Percentiles rank a stretch among this genome's conserved stretches.
Conservation (phyloP, 1,284 basidiomycete genomes). For the Pseudozyma pruni region DNA sequence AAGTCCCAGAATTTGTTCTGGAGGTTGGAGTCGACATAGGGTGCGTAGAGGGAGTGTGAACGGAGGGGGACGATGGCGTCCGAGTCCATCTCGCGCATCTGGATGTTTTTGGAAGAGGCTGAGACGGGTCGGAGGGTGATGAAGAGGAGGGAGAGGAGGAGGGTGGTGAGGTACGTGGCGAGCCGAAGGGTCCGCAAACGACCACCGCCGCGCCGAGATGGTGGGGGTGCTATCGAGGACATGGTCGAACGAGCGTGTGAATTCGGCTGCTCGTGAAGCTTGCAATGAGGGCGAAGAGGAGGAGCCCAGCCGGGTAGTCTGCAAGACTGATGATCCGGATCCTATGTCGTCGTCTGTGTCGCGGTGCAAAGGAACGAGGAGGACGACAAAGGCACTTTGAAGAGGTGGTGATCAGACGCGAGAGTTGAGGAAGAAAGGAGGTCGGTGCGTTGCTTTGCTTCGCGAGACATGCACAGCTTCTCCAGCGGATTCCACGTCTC, state of each 20-base stretch:
- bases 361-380: not conserved
- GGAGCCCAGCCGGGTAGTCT: too few species aligned
- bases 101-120: constrained; percentile 44
- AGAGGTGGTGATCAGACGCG: not conserved
- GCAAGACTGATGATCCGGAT: not conserved
- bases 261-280: too few species aligned
- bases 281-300: too few species aligned
- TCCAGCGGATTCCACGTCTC: too few species aligned
- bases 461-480: not conserved
- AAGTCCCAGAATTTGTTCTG: constrained; percentile 67
- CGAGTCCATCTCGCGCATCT: constrained; percentile 52
- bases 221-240: not conserved
- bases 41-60: constrained; percentile 58
- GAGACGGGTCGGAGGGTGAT: not conserved
- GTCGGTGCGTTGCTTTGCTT: constrained; percentile 9
- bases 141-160: constrained; percentile 10
- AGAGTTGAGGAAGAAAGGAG: not conserved
- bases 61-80: constrained; percentile 64
- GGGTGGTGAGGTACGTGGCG: constrained; percentile 4
- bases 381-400: not conserved
- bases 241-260: too few species aligned
- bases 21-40: constrained; percentile 63
- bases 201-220: not conserved
- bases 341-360: constrained; percentile 1
- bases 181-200: not conserved